Evolutionary conservation across 306 rosid genomes (phyloP).

Genomic region (Vigna trinervia): DNA sequence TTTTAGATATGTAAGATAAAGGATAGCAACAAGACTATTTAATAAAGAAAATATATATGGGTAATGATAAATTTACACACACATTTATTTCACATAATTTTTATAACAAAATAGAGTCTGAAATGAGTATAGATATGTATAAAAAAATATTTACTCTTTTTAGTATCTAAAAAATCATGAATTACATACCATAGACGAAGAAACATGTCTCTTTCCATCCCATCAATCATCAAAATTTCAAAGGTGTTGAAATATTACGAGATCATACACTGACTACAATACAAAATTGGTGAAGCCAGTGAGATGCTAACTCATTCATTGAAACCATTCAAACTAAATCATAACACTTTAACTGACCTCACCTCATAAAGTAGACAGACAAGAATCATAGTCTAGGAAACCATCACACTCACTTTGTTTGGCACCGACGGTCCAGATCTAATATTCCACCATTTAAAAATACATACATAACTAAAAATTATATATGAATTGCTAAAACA

Average conservation of each 20-base stretch:
- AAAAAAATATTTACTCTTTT: too few species aligned
- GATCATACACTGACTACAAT: neutral
- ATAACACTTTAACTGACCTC: neutral
- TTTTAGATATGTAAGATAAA: too few species aligned
- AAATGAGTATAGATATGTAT: too few species aligned
- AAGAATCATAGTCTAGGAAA: neutral
- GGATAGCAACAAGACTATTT: too few species aligned
- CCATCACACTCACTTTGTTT: neutral
- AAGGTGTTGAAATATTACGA: neutral
- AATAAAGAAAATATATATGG: too few species aligned
- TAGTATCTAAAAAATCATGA: neutral
- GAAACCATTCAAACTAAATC: neutral
- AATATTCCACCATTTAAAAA: neutral
- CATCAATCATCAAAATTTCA: slow-evolving; percentile 18
- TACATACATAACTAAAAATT: too few species aligned
- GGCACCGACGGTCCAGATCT: neutral
- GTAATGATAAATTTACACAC: too few species aligned
- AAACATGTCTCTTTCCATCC: neutral
- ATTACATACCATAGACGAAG: neutral
- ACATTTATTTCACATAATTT: too few species aligned
- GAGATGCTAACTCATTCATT: too few species aligned
- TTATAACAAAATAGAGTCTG: too few species aligned
- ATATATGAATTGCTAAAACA: too few species aligned
- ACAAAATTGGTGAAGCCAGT: neutral
- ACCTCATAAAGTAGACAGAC: neutral